Base-by-base conservation (phyloP, 2,329 filamentous ascomycete species). In the Diplodia mutila region DNA sequence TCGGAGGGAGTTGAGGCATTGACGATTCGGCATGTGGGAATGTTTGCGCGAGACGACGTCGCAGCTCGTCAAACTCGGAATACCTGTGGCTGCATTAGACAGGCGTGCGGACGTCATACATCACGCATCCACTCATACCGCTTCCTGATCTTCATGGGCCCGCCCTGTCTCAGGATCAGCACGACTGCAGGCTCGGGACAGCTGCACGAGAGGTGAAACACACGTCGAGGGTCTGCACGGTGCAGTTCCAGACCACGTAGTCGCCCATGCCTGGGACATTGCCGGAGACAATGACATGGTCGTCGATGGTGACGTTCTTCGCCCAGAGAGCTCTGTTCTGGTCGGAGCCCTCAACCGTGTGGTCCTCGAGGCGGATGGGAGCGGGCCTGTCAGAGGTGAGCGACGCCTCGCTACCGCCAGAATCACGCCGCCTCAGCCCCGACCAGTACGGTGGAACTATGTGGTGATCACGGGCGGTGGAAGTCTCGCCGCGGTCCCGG, bases 181-280 rank as follows among this genome's bases (percentile, higher is more conserved):
- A 69, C 57, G 25, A 37, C 23, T 27, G 66, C 9, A 46, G n/a
- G n/a, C n/a, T 32, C 34, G 57, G 32, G 63, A 46, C 61, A 23
- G 37, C 67, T 54, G 52, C 53, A 54, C 29, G 12, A 69, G 64
- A 55, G 48, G 39, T 34, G 61, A 67, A 67, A 85, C 88, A 77
- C 77, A 94, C 93, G 78, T 89, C 90, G 61, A 98, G 82, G 3
- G 93, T 97, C 77, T 95, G 89, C 53, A 99, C 92, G 57, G 86
- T 88, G 74, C 95, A 93, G 76, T 93, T 95, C 92, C 92, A 99
- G 8, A 97, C 93, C 1, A 97, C 92, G 81, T 98, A 99, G 1
- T 94, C 91, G n/a, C 94, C 94, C 57, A 89, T 81, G 6, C 85
- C 85, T 4, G 84, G 81, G 51, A 79, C 81, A 63, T 81, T 84